Percentiles rank a stretch among this genome's conserved stretches.
phyloP scores from a whole-genome alignment of 1,284 basidiomycete genomes.

The Pseudozyma sp. region DNA sequence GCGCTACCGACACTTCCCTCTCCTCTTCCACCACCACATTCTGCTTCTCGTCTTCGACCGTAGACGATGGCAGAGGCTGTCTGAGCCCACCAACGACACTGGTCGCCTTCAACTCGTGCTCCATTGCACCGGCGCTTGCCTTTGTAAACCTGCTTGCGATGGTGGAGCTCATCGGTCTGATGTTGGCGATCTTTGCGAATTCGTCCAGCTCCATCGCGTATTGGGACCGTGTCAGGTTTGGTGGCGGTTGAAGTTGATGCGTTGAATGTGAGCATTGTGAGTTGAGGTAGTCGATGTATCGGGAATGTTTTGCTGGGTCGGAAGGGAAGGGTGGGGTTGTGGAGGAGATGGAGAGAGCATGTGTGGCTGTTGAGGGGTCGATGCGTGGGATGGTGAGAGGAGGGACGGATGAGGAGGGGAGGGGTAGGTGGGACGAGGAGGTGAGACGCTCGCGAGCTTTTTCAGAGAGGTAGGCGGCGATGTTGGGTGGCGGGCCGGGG shows the following conservation, averaged over 20 bases:
- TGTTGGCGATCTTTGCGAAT: conserved; percentile 86
- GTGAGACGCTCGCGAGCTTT: conserved; percentile 88
- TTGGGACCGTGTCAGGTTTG: conserved; percentile 73
- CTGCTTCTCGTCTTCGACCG: conserved; percentile 34
- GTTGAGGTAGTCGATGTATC: conserved; percentile 84
- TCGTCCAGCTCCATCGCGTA: conserved; percentile 85
- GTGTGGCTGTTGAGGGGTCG: conserved; percentile 82
- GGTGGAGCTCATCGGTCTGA: conserved; percentile 89
- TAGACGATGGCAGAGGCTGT: conserved; percentile 69
- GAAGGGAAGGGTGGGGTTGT: conserved; percentile 84
- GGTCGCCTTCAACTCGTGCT: conserved; percentile 69
- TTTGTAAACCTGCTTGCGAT: conserved; percentile 90
- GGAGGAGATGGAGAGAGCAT: conserved; percentile 74
- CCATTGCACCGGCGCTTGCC: conserved; percentile 71
- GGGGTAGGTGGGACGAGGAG: conserved; percentile 72
- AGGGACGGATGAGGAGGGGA: conserved; percentile 17
- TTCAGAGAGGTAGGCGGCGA: conserved; percentile 91
- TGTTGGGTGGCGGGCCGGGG: conserved; percentile 78
- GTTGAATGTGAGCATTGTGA: conserved; percentile 74
- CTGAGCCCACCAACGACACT: conserved; percentile 72
- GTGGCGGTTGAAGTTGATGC: conserved; percentile 71
- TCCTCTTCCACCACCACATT: conserved; percentile 71
- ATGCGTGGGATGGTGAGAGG: conserved; percentile 71
- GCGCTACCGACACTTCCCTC: conserved; percentile 74
- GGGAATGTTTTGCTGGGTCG: conserved; percentile 81